Base-by-base conservation (phyloP, 1,284 basidiomycete species). In the Puccinia polysora region DNA sequence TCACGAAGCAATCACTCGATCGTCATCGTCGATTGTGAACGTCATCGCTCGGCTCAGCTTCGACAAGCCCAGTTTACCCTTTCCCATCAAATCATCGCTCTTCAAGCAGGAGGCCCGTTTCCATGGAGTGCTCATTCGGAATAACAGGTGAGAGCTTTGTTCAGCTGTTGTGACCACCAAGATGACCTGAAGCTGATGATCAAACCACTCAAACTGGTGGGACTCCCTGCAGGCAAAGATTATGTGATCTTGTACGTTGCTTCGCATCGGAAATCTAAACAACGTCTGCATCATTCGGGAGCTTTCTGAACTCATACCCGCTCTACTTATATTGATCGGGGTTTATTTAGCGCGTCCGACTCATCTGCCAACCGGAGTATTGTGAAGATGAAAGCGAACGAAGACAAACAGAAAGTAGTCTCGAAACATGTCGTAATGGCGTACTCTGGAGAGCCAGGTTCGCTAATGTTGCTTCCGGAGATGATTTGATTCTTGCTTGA, bases 301-400 rank as follows among this genome's bases (percentile, higher is more conserved):
- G 23, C n/a, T 0, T n/a, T n/a, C 18, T 23, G 30, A 20, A 58
- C 8, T 20, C 6, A 32, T 63, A n/a, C 2, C 20, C 43, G 49
- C 43, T 23, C 18, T 63, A n/a, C 7, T n/a, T 40, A 30, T n/a
- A 23, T 40, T 2, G 28, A 36, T 60, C 30, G 28, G 25, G 25
- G 34, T 36, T 59, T 3, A 15, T 14, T 14, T 18, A 70, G 67
- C 76, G 93, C 93, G 2, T 88, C 92, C 30, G 95, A 98, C 81
- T 93, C 88, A 28, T 91, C 88, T 36, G 87, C 92, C 6, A 88
- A 87, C 4, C 86, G 90, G 73, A 95, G 91, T 25, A 93, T 98
- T 81, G 88, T 97, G 78, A 95, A 94, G 82, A 96, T 97, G 91
- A 97, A 98, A 84, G 81, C 85, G 36, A 91, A 97, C 82, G 90